Percentiles rank a stretch among this genome's conserved stretches.
Evolutionary conservation across 2,329 filamentous ascomycete genomes (phyloP).

Genomic region (Cordyceps tenuipes): DNA sequence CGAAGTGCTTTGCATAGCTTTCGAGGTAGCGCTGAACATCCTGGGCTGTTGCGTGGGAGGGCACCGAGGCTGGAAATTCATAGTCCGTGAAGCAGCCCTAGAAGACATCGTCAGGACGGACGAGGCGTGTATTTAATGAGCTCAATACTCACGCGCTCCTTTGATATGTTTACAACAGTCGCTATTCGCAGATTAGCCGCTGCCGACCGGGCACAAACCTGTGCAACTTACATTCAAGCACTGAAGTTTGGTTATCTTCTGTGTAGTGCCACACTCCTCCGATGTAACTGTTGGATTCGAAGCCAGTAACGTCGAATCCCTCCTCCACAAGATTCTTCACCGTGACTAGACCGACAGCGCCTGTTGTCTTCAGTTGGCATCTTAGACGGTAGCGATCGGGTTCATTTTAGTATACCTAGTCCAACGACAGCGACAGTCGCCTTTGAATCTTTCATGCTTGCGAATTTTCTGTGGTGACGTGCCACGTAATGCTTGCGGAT

Average conservation of each 20-base stretch:
- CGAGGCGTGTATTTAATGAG: neutral
- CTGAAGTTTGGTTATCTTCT: conserved; percentile 28
- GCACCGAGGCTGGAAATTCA: conserved; percentile 22
- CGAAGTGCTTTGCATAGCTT: conserved; percentile 26
- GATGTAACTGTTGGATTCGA: conserved; percentile 32
- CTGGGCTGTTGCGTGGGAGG: conserved; percentile 17
- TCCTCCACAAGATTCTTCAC: conserved; percentile 30
- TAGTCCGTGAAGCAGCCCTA: conserved; percentile 26
- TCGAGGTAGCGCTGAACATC: conserved; percentile 26
- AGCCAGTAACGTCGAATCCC: conserved; percentile 35
- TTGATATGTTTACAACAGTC: conserved; percentile 25
- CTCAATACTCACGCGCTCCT: conserved; percentile 21
- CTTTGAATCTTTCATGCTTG: neutral
- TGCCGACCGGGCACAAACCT: neutral
- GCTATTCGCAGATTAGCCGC: conserved; percentile 14
- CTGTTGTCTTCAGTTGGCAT: neutral
- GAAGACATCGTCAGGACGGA: conserved; percentile 14
- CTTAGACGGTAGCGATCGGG: neutral
- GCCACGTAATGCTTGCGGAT: neutral
- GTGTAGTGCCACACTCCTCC: conserved; percentile 38
- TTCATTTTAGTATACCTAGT: neutral
- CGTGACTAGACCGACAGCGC: neutral
- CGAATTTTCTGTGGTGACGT: neutral
- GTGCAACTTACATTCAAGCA: conserved; percentile 24
- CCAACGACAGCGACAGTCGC: neutral